These are phyloP conservation scores for Ganoderma resinaceum DNA, from an alignment of 1,284 basidiomycete species.

Conservation along the genomic window DNA sequence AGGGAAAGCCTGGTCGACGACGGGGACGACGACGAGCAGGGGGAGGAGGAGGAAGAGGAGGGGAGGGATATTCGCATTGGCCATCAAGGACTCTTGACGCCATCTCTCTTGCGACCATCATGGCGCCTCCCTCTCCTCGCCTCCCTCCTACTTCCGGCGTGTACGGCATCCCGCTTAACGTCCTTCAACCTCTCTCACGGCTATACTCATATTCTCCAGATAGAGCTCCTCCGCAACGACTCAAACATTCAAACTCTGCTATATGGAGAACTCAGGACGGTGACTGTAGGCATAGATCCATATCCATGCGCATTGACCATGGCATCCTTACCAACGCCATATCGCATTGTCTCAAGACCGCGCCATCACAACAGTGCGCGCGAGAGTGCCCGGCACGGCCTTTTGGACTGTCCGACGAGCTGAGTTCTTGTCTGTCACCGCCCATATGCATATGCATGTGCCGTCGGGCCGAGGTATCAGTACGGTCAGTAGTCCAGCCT, in stretches of 20 bases:
- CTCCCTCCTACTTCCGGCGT: not conserved
- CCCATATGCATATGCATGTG: not conserved
- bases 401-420: not conserved
- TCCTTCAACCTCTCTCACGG: not conserved
- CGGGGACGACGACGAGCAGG: conserved; percentile 17
- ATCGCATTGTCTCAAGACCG: not conserved
- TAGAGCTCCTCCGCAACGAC: not conserved
- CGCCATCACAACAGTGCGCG: not conserved
- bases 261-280: not conserved
- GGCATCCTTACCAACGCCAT: not conserved
- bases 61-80: conserved; percentile 22
- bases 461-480: not conserved
- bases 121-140: conserved; percentile 14
- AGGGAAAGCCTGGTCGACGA: conserved; percentile 17
- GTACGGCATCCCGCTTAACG: conserved; percentile 27
- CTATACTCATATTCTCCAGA: not conserved
- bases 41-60: conserved; percentile 13
- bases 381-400: not conserved
- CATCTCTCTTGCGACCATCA: conserved; percentile 32
- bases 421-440: not conserved
- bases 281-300: not conserved
- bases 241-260: not conserved
- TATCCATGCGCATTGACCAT: no score
- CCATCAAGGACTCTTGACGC: conserved; percentile 32
- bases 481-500: not conserved